phyloP scores from a whole-genome alignment of 768 basidiomycete species.

The Gelatoporia subvermispora region DNA sequence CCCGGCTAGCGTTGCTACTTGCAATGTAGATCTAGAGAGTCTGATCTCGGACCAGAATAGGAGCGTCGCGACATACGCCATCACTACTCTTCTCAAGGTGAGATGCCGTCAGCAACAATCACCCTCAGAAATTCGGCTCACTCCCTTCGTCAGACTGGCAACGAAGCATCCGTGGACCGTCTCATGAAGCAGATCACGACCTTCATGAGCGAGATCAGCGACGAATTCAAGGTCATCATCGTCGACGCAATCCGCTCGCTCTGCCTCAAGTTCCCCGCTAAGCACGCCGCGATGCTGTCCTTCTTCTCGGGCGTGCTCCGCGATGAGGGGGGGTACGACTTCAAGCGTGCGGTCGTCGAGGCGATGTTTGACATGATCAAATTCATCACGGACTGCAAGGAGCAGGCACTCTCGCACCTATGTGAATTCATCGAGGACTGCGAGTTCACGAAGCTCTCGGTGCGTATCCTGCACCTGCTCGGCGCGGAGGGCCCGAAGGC shows the following conservation, averaged over 20 bases:
- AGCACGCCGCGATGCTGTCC: slow-evolving; percentile 94
- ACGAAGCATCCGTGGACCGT: slow-evolving; percentile 97
- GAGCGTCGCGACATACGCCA: slow-evolving; percentile 96
- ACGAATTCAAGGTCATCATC: slow-evolving; percentile 99
- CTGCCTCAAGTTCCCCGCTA: slow-evolving; percentile 97
- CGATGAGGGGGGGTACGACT: slow-evolving; percentile 98
- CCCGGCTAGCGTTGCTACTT: slow-evolving; percentile 80
- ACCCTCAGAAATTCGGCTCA: slow-evolving; percentile 6
- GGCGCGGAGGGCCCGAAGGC: slow-evolving; percentile 96
- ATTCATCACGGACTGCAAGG: slow-evolving; percentile 91
- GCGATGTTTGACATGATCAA: slow-evolving; percentile 99
- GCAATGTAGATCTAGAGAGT: slow-evolving; percentile 95
- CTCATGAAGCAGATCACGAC: slow-evolving; percentile 99
- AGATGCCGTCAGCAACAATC: slow-evolving; percentile 5
- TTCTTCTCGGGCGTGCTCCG: slow-evolving; percentile 96
- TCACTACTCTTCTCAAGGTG: slow-evolving; percentile 95
- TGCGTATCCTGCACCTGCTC: slow-evolving; percentile 91
- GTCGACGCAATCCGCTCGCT: slow-evolving; percentile 97
- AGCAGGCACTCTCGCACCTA: slow-evolving; percentile 94
- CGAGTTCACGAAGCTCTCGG: slow-evolving; percentile 98
- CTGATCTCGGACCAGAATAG: slow-evolving; percentile 94
- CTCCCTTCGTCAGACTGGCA: slow-evolving; percentile 69
- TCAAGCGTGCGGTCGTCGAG: slow-evolving; percentile 98
- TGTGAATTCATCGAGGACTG: slow-evolving; percentile 99
- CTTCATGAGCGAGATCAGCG: slow-evolving; percentile 99